A percentile compares a stretch with the other conserved stretches of the same genome.
These are phyloP conservation scores for Melampsora larici-populina DNA, from an alignment of 1,284 basidiomycete genomes.

Conservation along the genomic window DNA sequence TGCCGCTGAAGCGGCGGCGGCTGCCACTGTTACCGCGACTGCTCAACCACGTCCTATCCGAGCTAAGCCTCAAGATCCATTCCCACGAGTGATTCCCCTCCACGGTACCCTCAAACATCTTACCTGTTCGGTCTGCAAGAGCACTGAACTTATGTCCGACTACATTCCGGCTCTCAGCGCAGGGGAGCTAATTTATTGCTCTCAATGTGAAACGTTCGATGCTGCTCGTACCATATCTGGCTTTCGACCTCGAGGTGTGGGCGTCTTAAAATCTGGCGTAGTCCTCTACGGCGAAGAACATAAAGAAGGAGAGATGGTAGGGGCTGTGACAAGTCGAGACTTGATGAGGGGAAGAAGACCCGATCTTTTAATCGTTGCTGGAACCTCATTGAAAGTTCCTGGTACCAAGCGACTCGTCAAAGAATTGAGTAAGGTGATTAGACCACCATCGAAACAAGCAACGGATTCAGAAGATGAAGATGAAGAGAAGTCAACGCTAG, in stretches of 20 bases:
- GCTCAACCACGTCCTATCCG: slow-evolving; percentile 32
- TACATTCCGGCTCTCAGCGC: slow-evolving; percentile 60
- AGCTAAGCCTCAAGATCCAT: slow-evolving; percentile 48
- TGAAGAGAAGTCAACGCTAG: slow-evolving; percentile 43
- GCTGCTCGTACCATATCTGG: slow-evolving; percentile 68
- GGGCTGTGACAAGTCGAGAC: slow-evolving; percentile 71
- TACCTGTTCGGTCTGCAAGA: slow-evolving; percentile 75
- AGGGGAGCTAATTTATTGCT: slow-evolving; percentile 71
- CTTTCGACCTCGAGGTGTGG: slow-evolving; percentile 76
- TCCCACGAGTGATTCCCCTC: slow-evolving; percentile 77
- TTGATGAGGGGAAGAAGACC: slow-evolving; percentile 65
- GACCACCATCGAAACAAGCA: slow-evolving; percentile 46
- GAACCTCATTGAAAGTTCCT: slow-evolving; percentile 82
- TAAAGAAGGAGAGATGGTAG: slow-evolving; percentile 80
- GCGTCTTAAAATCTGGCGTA: slow-evolving; percentile 76
- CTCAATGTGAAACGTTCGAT: slow-evolving; percentile 70
- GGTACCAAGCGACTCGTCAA: slow-evolving; percentile 89
- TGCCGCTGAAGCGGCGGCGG: slow-evolving; percentile 56
- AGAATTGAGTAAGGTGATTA: slow-evolving; percentile 79
- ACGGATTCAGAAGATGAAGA: slow-evolving; percentile 43
- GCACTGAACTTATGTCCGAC: slow-evolving; percentile 65
- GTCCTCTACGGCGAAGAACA: slow-evolving; percentile 87
- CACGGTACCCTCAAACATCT: slow-evolving; percentile 78
- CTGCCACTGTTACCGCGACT: slow-evolving; percentile 54
- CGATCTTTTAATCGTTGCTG: slow-evolving; percentile 82